Base-by-base conservation (phyloP, 2,329 filamentous ascomycete genomes). In the Arthrinium phaeospermum region DNA sequence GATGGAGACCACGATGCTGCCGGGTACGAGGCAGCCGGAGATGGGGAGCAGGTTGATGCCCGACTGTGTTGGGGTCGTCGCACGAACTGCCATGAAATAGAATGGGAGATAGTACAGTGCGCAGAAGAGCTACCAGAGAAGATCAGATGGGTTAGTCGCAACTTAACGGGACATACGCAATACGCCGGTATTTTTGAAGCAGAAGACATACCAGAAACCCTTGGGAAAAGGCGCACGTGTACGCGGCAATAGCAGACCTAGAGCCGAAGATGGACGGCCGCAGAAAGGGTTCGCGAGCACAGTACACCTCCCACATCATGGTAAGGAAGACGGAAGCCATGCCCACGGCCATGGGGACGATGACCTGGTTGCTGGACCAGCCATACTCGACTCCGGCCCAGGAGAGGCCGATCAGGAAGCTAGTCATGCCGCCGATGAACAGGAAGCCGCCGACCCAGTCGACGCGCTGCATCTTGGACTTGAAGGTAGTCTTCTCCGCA, bases 381-480 rank as follows among this genome's bases (percentile, higher is more conserved):
- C 72, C 61, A 45, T 77, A 78, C 67, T 75, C 73, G 14, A 77
- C 70, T 1, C 80, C 77, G 12, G 86, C 86, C 86, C 86, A 88
- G 74, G 86, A 85, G 72, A 88, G 77, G 4, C 83, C 86, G 37
- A 86, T 83, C 71, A 88, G 77, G 75, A 88, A 85, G 4, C 86
- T 72, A 37, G 86, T 82, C 74, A 86, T 78, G 8, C 85, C 85
- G n/a, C 77, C 77, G 70, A 86, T 85, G 74, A 86, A 87, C 41
- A 89, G 76, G 45, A 83, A 81, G 4, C 86, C 82, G 41, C 87
- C 87, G 3, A 87, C 77, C 75, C 84, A 88, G 76, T 89, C 87
- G 71, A 89, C 67, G 13, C 68, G 71, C 37, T 44, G 27, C 3
- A 77, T 44, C 8, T 72, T 74, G n/a, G 57, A 51, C 27, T 10